Conservation (phyloP, 768 basidiomycete species). For the Podaxis sp. region DNA sequence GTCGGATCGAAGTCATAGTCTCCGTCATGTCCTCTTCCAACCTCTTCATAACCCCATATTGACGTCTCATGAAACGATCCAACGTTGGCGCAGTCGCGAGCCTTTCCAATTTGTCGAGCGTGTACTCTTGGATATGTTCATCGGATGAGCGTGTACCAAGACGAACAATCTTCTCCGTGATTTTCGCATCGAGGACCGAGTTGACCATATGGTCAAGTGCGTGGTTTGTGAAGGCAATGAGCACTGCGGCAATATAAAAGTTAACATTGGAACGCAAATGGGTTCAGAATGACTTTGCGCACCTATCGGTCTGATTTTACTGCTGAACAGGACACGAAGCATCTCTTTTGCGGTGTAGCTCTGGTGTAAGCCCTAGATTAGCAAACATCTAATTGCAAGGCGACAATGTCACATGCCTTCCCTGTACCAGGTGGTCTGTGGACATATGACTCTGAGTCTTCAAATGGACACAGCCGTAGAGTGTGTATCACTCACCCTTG, state of each 20-base stretch:
- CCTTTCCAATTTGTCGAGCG: constrained; percentile 58
- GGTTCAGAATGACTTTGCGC: too few relatives aligned
- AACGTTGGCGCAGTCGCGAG: constrained; percentile 41
- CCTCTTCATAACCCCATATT: constrained; percentile 40
- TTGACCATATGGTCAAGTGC: constrained; percentile 28
- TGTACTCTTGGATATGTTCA: constrained; percentile 59
- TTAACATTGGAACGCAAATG: too few relatives aligned
- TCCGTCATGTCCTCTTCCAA: constrained; percentile 48
- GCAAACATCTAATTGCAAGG: constrained; percentile 3
- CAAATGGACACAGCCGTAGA: neutral
- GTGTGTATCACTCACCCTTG: constrained; percentile 52
- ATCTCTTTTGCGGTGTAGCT: constrained; percentile 71
- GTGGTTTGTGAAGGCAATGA: too few relatives aligned
- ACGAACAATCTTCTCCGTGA: constrained; percentile 65
- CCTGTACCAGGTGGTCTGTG: constrained; percentile 76
- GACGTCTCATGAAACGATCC: constrained; percentile 29
- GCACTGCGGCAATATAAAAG: too few relatives aligned
- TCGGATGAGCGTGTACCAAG: constrained; percentile 66
- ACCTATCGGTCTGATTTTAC: constrained; percentile 48
- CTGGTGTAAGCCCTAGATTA: constrained; percentile 28
- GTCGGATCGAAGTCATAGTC: constrained; percentile 29
- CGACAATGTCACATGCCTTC: constrained; percentile 42
- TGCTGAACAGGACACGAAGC: constrained; percentile 60
- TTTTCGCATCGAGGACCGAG: constrained; percentile 61
- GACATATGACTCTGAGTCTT: constrained; percentile 1